These are phyloP conservation scores for Pythium vanterpoolii DNA, from an alignment of 352 stramenopile species.

Conservation along the genomic window DNA sequence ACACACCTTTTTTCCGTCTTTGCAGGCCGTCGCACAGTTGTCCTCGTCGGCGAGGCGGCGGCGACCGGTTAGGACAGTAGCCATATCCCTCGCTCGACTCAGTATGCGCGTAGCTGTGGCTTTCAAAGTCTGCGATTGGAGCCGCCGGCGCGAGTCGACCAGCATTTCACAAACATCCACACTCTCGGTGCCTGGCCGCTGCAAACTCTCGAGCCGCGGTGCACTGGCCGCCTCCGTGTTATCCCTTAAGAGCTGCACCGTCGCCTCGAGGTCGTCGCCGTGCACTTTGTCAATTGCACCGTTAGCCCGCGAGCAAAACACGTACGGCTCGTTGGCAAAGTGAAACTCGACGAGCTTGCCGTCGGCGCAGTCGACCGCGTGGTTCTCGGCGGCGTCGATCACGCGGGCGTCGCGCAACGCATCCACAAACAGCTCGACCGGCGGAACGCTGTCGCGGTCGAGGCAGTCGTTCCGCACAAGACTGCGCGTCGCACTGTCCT, in stretches of 20 bases:
- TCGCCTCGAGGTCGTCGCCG: slow-evolving; percentile 19
- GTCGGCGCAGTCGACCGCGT: slow-evolving; percentile 12
- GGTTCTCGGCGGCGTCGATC: slow-evolving; percentile 20
- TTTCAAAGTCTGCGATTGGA: no score
- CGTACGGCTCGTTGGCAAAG: slow-evolving; percentile 29
- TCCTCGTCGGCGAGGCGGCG: no score
- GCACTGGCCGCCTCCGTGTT: slow-evolving; percentile 20
- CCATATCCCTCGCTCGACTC: no score
- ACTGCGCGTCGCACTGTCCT: slow-evolving; percentile 8
- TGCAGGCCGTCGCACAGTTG: no score
- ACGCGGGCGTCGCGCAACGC: slow-evolving; percentile 28
- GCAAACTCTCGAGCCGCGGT: no score
- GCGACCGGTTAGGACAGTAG: no score
- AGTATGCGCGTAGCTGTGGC: no score
- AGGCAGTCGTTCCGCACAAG: slow-evolving; percentile 25
- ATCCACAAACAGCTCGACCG: slow-evolving; percentile 20
- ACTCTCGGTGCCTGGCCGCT: no score
- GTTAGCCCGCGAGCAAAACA: slow-evolving; percentile 21
- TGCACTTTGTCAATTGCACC: slow-evolving; percentile 7
- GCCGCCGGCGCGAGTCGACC: no score
- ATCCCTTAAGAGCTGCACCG: slow-evolving; percentile 17
- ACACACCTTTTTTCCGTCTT: slow-evolving; percentile 24
- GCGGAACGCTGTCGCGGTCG: slow-evolving; percentile 21
- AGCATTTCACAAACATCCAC: no score
- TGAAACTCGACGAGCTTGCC: slow-evolving; percentile 29